Evolutionary conservation across 176 grass and related monocot species (phyloP).

Genomic region (Oryza glaberrima): DNA sequence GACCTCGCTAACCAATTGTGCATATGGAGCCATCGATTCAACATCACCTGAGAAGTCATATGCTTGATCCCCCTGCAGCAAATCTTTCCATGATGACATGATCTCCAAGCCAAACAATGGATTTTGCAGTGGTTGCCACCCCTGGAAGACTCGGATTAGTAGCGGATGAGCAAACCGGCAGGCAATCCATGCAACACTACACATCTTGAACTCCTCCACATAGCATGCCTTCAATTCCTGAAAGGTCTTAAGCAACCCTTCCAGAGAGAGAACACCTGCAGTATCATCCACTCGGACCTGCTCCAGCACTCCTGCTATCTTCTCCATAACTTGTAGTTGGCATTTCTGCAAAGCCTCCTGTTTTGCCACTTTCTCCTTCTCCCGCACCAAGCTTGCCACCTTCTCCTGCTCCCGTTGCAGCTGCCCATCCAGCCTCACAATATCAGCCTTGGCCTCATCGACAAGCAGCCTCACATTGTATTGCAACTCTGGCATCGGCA

Average conservation of each 20-base stretch:
- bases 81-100: conserved; percentile 68
- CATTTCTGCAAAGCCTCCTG: conserved; percentile 62
- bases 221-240: conserved; percentile 52
- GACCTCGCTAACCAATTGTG: conserved; percentile 77
- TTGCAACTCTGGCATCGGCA: conserved; percentile 82
- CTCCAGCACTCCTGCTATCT: conserved; percentile 61
- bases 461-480: conserved; percentile 80
- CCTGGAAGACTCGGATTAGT: conserved; percentile 70
- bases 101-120: conserved; percentile 65
- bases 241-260: conserved; percentile 65
- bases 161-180: conserved; percentile 66
- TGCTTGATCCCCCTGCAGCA: conserved; percentile 77
- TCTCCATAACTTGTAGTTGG: conserved; percentile 72
- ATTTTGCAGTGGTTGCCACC: conserved; percentile 83
- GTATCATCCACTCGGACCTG: conserved; percentile 57
- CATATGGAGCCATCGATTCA: conserved; percentile 66
- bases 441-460: conserved; percentile 63
- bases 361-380: conserved; percentile 69
- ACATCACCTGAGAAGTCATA: conserved; percentile 64
- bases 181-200: conserved; percentile 73
- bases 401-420: conserved; percentile 69
- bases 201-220: conserved; percentile 79
- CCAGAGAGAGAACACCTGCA: conserved; percentile 57
- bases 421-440: conserved; percentile 66
- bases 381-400: conserved; percentile 58